Evolutionary conservation across 345 rosid species (phyloP).

Genomic region (Draba incana): DNA sequence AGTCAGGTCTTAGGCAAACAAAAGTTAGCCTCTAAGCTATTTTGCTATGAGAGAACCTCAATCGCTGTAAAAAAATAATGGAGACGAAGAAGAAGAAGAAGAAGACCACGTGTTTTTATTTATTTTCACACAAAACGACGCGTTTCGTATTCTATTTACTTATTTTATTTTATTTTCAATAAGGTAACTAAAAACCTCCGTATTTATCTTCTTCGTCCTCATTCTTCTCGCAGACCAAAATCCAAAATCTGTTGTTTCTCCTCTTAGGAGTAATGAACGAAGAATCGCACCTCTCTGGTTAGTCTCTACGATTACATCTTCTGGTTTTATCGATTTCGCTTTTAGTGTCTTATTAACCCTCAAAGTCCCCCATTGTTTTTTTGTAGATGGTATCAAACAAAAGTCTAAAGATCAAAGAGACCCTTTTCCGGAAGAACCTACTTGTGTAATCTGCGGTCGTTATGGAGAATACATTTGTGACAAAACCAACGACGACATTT

Average conservation of each 20-base stretch:
- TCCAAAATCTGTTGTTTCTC: no score
- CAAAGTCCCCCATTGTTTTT: not conserved
- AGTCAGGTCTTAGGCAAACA: conserved; percentile 21
- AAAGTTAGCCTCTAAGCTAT: not conserved
- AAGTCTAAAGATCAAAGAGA: conserved; percentile 70
- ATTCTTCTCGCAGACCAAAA: no score
- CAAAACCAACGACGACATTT: conserved; percentile 82
- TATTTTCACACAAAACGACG: not conserved
- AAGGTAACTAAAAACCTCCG: no score
- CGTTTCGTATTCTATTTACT: not conserved
- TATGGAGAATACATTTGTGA: conserved; percentile 93
- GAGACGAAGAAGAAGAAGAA: not conserved
- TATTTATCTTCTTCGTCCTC: no score
- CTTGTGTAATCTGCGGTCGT: conserved; percentile 73
- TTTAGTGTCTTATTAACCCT: no score
- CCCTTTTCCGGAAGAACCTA: conserved; percentile 70
- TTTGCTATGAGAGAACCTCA: conserved; percentile 11
- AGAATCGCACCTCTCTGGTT: no score
- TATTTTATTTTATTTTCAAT: not conserved
- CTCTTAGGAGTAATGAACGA: no score
- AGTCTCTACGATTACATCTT: no score
- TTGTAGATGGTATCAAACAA: conserved; percentile 57
- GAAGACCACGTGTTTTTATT: not conserved
- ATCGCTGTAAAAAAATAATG: not conserved
- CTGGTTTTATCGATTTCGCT: no score